Base-by-base conservation (phyloP, 148 eudicot genomes). In the Arbutus unedo region DNA sequence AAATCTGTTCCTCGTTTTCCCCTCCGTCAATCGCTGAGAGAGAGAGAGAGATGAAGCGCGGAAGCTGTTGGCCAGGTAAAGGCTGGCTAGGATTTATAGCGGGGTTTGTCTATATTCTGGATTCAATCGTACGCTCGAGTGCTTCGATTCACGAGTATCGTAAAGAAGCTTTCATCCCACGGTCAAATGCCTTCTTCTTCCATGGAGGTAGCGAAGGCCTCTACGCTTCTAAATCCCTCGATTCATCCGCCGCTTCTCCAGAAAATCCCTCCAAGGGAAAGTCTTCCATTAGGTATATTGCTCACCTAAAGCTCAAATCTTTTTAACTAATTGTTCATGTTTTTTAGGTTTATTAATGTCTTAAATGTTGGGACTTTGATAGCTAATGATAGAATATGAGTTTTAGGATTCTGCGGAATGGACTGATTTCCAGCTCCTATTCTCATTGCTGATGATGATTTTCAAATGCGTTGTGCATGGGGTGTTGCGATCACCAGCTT, bases 141-240 rank as follows among this genome's bases (percentile, higher is more conserved):
- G 92, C 88, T 49, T 92, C 98, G 73, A 91, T 95, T 85, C 98
- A 95, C 82, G 94, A 93, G 84, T 95, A 95, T 87, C 85, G 77
- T 7, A 89, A 90, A 74, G 94, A 93, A 60, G 38, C 82, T 15
- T 95, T 95, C 87, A 85, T 81, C 79, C 91, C 85, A 77, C 91
- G 90, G 68, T 87, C 87, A 5, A 89, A 91, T 73, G 93, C 94
- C 0, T 92, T 89, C 87, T 90, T 95, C 87, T 95, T 95, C 84
- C 97, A 92, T 86, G 98, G 98, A 80, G 98, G 98, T 1, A 95
- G 95, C 77, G 98, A 95, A 82, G 98, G 97, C 59, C 96, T 95
- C 81, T 93, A 91, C 85, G 97, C 98, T 91, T 91, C 98, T 16
- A 91, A 89, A 44, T 55, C 80, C 51, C 51, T 73, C 77, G 82